phyloP scores from a whole-genome alignment of 768 basidiomycete species.

The Lentinula detonsa region DNA sequence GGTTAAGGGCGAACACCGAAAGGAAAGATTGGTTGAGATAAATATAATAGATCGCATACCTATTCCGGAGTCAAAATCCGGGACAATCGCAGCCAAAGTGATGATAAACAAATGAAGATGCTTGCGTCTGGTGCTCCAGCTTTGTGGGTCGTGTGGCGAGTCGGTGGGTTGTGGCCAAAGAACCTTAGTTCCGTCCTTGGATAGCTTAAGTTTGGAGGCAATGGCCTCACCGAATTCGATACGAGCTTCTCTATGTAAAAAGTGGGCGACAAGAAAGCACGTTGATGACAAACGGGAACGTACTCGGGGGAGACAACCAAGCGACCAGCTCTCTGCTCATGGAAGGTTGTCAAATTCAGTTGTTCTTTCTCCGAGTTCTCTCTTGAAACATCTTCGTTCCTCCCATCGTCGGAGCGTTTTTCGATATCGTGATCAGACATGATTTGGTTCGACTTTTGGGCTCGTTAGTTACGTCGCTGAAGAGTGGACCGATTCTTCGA shows the following conservation, averaged over 20 bases:
- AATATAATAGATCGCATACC: constrained; percentile 26
- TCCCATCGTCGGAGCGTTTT: neutral
- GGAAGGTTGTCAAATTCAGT: constrained; percentile 4
- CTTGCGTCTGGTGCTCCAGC: constrained; percentile 50
- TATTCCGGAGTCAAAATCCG: constrained; percentile 63
- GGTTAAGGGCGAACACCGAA: neutral
- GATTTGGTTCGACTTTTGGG: neutral
- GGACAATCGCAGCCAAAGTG: constrained; percentile 58
- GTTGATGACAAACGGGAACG: neutral
- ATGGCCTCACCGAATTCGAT: constrained; percentile 54
- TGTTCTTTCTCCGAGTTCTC: constrained; percentile 9
- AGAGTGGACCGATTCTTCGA: neutral
- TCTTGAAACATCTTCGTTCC: neutral
- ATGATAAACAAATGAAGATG: constrained; percentile 52
- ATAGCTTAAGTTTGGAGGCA: constrained; percentile 51
- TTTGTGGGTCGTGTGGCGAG: constrained; percentile 14
- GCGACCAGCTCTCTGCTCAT: constrained; percentile 48
- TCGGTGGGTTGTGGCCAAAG: constrained; percentile 70
- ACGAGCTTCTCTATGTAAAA: constrained; percentile 44
- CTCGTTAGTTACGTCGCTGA: neutral
- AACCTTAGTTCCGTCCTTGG: constrained; percentile 49
- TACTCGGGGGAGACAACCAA: constrained; percentile 58
- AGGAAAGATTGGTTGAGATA: neutral
- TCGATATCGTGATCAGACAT: neutral
- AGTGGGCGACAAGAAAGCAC: neutral